phyloP scores from a whole-genome alignment of 2,329 filamentous ascomycete species.

The Neonectria sp. region DNA sequence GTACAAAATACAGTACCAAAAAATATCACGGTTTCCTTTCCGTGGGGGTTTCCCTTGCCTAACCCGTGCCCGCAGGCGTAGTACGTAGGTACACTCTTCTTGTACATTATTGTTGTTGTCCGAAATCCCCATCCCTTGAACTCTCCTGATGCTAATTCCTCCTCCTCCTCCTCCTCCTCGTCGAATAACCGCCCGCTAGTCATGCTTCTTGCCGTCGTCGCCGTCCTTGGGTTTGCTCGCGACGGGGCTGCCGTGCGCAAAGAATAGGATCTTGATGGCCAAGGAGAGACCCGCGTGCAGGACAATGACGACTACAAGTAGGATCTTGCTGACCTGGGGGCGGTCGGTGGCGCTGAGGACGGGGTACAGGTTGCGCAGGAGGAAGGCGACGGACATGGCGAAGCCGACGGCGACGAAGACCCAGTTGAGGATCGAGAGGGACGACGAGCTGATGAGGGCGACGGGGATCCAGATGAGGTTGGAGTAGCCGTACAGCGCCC shows the following conservation, averaged over 20 bases:
- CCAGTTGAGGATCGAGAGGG: slow-evolving; percentile 90
- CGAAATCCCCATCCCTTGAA: slow-evolving; percentile 21
- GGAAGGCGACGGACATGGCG: slow-evolving; percentile 84
- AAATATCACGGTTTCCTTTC: slow-evolving; percentile 8
- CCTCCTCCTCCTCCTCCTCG: slow-evolving; percentile 22
- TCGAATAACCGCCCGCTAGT: slow-evolving; percentile 37
- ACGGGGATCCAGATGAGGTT: slow-evolving; percentile 99
- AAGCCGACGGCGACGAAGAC: slow-evolving; percentile 92
- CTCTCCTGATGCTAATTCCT: neutral
- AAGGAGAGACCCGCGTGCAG: slow-evolving; percentile 92
- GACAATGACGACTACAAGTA: slow-evolving; percentile 86
- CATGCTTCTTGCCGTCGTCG: slow-evolving; percentile 41
- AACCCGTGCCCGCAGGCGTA: slow-evolving; percentile 37
- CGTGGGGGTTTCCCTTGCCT: slow-evolving; percentile 9
- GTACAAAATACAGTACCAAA: slow-evolving; percentile 29
- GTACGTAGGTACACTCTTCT: slow-evolving; percentile 22
- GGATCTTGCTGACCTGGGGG: slow-evolving; percentile 86
- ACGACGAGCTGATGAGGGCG: slow-evolving; percentile 91
- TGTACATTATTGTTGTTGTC: slow-evolving; percentile 15
- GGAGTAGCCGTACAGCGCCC: slow-evolving; percentile 94
- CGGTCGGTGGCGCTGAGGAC: slow-evolving; percentile 93
- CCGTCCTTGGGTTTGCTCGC: slow-evolving; percentile 56
- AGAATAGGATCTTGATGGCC: slow-evolving; percentile 97
- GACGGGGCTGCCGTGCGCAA: slow-evolving; percentile 79
- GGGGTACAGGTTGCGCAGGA: slow-evolving; percentile 90